Percentiles rank a stretch among this genome's conserved stretches.
Evolutionary conservation across 2,329 filamentous ascomycete genomes (phyloP).

Genomic region (Fusarium pilosicola): DNA sequence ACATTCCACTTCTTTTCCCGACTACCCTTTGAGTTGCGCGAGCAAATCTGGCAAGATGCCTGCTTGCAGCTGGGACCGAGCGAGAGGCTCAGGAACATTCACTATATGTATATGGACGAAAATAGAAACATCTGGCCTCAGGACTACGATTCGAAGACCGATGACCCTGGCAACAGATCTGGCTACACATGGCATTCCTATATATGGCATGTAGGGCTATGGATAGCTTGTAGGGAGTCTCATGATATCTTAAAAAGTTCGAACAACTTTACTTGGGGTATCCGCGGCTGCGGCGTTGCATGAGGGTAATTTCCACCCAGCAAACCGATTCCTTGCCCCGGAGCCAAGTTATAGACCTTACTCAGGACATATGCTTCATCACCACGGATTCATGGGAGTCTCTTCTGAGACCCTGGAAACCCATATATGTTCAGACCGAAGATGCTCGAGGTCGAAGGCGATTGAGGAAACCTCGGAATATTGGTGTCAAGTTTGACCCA

Average conservation of each 20-base stretch:
- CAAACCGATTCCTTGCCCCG: neutral
- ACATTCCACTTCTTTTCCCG: neutral
- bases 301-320: neutral
- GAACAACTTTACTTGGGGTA: accelerated
- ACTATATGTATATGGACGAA: neutral
- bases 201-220: neutral
- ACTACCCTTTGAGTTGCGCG: neutral
- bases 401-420: neutral
- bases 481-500: neutral
- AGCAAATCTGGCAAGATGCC: neutral
- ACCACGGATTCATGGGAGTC: neutral
- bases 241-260: too few relatives aligned
- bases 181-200: neutral
- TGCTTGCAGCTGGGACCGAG: accelerated
- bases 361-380: neutral
- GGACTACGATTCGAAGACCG: neutral
- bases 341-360: neutral
- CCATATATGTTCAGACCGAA: neutral
- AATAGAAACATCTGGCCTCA: neutral
- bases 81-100: neutral
- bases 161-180: accelerated
- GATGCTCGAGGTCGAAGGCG: neutral
- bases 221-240: neutral
- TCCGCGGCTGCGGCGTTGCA: neutral
- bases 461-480: neutral